phyloP scores from a whole-genome alignment of 495 filamentous ascomycete species.

The Hypoxylon cercidicola region DNA sequence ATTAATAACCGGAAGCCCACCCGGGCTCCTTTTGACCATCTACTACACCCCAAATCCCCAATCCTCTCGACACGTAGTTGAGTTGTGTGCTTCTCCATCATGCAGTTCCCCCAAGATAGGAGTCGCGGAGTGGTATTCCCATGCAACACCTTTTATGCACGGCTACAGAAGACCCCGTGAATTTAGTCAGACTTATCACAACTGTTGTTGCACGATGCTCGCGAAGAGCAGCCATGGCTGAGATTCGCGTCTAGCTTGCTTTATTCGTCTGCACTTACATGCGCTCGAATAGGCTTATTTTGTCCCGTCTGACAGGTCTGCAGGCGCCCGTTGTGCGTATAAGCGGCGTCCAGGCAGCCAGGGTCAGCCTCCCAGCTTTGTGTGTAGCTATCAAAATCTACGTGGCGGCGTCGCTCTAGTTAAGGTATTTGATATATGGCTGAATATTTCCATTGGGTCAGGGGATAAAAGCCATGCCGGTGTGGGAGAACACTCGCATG shows the following conservation, averaged over 20 bases:
- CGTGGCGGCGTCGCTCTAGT: too few species aligned
- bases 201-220: slow-evolving; percentile 23
- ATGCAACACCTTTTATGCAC: not conserved
- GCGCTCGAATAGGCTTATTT: slow-evolving; percentile 23
- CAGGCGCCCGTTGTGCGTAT: not conserved
- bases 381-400: too few species aligned
- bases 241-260: slow-evolving; percentile 26
- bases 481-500: too few species aligned
- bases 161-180: slow-evolving; percentile 21
- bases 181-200: slow-evolving; percentile 9
- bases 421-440: too few species aligned
- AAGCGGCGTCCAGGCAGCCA: too few species aligned
- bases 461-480: too few species aligned
- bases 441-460: too few species aligned
- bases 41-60: not conserved
- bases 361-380: too few species aligned
- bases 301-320: slow-evolving; percentile 14
- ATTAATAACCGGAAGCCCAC: slow-evolving; percentile 13
- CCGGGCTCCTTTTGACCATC: not conserved
- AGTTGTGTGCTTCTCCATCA: too few species aligned
- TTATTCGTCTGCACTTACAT: slow-evolving; percentile 2
- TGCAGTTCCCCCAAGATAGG: not conserved
- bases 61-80: not conserved
- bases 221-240: slow-evolving; percentile 30
- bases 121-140: slow-evolving; percentile 12